Conservation (phyloP, 2,329 filamentous ascomycete species). For the Stemphylium vesicarium region DNA sequence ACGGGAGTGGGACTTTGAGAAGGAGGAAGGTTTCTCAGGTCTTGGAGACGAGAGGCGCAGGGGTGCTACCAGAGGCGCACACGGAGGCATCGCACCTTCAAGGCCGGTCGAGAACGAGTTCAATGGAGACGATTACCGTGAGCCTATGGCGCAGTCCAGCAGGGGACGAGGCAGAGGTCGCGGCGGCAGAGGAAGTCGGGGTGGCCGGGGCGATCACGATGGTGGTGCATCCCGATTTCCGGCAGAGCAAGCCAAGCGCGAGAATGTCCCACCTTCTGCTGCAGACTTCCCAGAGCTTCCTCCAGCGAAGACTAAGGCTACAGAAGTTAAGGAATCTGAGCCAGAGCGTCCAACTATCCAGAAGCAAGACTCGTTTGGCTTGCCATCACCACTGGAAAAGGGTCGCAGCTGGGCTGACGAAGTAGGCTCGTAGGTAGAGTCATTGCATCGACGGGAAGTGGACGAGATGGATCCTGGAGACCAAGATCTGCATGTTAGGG, state of each 20-base stretch:
- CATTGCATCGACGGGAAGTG: slow-evolving; percentile 8
- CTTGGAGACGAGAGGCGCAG: slow-evolving; percentile 51
- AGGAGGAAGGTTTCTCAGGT: slow-evolving; percentile 62
- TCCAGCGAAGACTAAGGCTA: slow-evolving; percentile 27
- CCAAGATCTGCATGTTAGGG: neutral
- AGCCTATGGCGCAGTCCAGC: slow-evolving; percentile 22
- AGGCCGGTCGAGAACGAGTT: slow-evolving; percentile 32
- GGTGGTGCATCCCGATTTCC: slow-evolving; percentile 6
- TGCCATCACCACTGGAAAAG: slow-evolving; percentile 37
- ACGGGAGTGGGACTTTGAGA: slow-evolving; percentile 68
- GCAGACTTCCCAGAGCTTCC: slow-evolving; percentile 57
- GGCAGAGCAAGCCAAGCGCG: slow-evolving; percentile 19
- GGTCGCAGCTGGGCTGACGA: slow-evolving; percentile 55
- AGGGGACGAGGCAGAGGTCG: slow-evolving; percentile 43
- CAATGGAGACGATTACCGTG: slow-evolving; percentile 27
- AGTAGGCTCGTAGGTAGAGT: slow-evolving; percentile 37
- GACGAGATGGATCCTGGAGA: neutral
- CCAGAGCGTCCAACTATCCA: slow-evolving; percentile 34
- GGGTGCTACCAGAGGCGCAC: slow-evolving; percentile 57
- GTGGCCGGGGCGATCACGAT: slow-evolving; percentile 38
- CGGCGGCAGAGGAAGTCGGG: slow-evolving; percentile 40
- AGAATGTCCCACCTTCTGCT: slow-evolving; percentile 42
- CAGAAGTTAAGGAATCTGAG: slow-evolving; percentile 27
- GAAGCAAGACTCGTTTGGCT: slow-evolving; percentile 43
- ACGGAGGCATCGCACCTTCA: slow-evolving; percentile 55